A percentile compares a stretch with the other conserved stretches of the same genome.
These are phyloP conservation scores for Diaporthe australafricana DNA, from an alignment of 2,329 filamentous ascomycete genomes.

Conservation along the genomic window DNA sequence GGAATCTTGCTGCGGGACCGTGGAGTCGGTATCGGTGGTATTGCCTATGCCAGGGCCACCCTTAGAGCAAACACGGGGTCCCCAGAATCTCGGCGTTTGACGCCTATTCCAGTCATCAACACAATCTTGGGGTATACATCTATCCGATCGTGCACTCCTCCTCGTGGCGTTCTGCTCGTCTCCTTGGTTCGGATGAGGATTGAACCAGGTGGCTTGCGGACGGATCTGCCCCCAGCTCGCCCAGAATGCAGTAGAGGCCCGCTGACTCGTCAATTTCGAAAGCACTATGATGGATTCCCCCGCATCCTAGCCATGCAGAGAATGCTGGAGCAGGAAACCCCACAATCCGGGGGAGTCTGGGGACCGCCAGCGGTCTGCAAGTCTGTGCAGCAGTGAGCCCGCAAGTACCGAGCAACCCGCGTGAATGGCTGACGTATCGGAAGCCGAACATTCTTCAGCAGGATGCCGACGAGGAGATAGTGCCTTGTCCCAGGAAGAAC, in stretches of 20 bases:
- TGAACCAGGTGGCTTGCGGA: constrained; percentile 31
- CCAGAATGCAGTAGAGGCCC: not conserved
- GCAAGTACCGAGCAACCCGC: not conserved
- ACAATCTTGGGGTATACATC: constrained; percentile 16
- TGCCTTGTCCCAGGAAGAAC: not conserved
- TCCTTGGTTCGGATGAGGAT: constrained; percentile 30
- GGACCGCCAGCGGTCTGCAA: constrained; percentile 6
- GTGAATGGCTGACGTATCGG: constrained; percentile 2
- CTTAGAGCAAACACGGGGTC: constrained; percentile 29
- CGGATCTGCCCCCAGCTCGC: not conserved
- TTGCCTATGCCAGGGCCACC: constrained; percentile 20
- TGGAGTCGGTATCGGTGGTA: constrained; percentile 12
- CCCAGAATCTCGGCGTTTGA: constrained; percentile 19
- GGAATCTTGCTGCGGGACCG: constrained; percentile 14
- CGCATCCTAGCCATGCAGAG: constrained; percentile 14
- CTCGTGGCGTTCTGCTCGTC: not conserved
- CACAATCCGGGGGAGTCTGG: constrained; percentile 23
- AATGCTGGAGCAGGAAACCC: constrained; percentile 12
- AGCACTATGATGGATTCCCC: not conserved
- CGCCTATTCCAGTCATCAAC: not conserved
- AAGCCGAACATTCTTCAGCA: constrained; percentile 9
- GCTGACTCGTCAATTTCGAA: constrained; percentile 18
- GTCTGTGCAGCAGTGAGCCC: not conserved
- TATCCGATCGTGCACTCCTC: constrained; percentile 25
- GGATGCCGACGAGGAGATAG: not conserved